phyloP scores from a whole-genome alignment of 2,329 filamentous ascomycete genomes.

The Aspergillaceae sp. region DNA sequence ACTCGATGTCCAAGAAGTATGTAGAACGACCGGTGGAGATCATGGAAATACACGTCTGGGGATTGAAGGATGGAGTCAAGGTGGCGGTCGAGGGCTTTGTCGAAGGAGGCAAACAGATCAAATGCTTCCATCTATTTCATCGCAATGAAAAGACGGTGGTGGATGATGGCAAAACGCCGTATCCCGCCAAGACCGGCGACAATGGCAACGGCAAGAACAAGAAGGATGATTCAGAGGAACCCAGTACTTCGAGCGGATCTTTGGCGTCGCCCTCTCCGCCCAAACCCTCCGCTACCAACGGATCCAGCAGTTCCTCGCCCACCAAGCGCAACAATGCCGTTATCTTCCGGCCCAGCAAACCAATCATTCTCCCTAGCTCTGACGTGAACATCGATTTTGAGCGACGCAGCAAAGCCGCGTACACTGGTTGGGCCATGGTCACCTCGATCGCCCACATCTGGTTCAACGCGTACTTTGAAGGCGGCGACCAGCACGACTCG shows the following conservation, averaged over 20 bases:
- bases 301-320: constrained; percentile 23
- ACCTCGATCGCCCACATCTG: constrained; percentile 90
- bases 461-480: constrained; percentile 95
- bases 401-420: constrained; percentile 70
- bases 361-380: constrained; percentile 65
- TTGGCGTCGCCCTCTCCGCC: constrained; percentile 4
- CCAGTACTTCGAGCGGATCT: constrained; percentile 6
- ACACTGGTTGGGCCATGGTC: constrained; percentile 74
- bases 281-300: constrained; percentile 28
- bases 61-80: constrained; percentile 77
- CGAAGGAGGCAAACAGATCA: constrained; percentile 83
- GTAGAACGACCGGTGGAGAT: constrained; percentile 76
- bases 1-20: constrained; percentile 63
- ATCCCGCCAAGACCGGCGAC: constrained; percentile 38
- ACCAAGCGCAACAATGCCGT: constrained; percentile 60
- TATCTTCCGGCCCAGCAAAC: constrained; percentile 63
- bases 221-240: constrained; percentile 1
- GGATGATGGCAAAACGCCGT: constrained; percentile 42
- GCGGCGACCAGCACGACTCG: constrained; percentile 59
- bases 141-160: constrained; percentile 54
- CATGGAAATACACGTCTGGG: constrained; percentile 83
- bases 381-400: constrained; percentile 90
- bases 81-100: constrained; percentile 75
- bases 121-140: constrained; percentile 72
- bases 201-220: constrained; percentile 4